Evolutionary conservation across 495 filamentous ascomycete genomes (phyloP).

Genomic region (Apiosordaria backusii): DNA sequence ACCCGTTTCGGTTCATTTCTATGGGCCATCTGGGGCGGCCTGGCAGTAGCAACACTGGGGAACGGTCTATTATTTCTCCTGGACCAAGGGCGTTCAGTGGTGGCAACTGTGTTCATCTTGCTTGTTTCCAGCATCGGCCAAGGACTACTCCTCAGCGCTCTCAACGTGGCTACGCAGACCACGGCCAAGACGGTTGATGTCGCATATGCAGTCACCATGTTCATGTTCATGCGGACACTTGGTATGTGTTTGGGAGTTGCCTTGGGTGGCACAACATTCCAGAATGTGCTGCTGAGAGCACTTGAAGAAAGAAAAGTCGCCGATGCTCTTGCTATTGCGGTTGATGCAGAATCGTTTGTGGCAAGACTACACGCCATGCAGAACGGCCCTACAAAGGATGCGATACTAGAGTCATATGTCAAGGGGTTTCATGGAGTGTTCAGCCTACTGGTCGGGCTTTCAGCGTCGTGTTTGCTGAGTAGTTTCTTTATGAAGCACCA

Average conservation of each 20-base stretch:
- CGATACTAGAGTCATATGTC: background rate
- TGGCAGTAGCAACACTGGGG: constrained; percentile 49
- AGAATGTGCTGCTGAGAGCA: constrained; percentile 50
- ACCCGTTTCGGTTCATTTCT: constrained; percentile 46
- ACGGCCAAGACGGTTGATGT: constrained; percentile 28
- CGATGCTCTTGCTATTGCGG: constrained; percentile 25
- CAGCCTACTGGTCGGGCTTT: constrained; percentile 15
- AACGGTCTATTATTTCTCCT: constrained; percentile 43
- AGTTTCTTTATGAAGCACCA: background rate
- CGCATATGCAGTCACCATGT: constrained; percentile 45
- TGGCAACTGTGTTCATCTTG: constrained; percentile 47
- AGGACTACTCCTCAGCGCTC: constrained; percentile 45
- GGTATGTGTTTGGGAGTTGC: constrained; percentile 60
- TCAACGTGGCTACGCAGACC: constrained; percentile 49
- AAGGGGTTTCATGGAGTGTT: background rate
- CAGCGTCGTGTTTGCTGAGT: constrained; percentile 45
- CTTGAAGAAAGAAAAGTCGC: constrained; percentile 28
- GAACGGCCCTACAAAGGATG: constrained; percentile 40
- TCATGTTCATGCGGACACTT: constrained; percentile 52
- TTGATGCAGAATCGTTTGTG: constrained; percentile 37
- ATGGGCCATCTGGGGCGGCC: constrained; percentile 50
- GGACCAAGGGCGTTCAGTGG: constrained; percentile 37
- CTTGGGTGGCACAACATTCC: constrained; percentile 55
- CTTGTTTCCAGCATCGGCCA: constrained; percentile 48
- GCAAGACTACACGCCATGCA: background rate